phyloP scores from a whole-genome alignment of 179 eudicot genomes.

The Heliamphora pulchella region DNA sequence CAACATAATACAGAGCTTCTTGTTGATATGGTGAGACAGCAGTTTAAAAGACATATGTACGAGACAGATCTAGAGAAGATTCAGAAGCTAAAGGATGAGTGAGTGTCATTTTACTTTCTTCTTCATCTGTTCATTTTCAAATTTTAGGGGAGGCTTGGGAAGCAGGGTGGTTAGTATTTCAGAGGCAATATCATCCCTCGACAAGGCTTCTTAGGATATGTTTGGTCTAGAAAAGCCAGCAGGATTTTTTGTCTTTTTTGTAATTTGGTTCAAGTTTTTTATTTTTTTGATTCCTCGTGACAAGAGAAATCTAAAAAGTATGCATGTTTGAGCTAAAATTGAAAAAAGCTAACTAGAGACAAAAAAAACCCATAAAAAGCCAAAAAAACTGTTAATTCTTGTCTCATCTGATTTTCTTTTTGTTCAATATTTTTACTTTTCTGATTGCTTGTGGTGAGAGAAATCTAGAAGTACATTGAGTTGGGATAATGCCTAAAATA shows the following conservation, averaged over 20 bases:
- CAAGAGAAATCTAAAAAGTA: too few species aligned
- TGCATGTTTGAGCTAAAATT: too few species aligned
- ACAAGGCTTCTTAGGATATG: background rate
- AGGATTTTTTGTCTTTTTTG: background rate
- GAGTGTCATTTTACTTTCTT: slow-evolving; percentile 26
- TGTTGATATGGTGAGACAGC: slow-evolving; percentile 67
- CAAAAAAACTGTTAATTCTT: too few species aligned
- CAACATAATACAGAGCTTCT: slow-evolving; percentile 69
- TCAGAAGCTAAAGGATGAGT: slow-evolving; percentile 79
- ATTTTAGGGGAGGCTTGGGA: background rate
- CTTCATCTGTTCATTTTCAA: background rate
- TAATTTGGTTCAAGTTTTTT: too few species aligned
- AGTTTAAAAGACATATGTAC: slow-evolving; percentile 63
- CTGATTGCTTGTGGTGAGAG: too few species aligned
- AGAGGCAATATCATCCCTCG: background rate
- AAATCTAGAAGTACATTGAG: too few species aligned
- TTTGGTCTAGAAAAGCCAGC: background rate
- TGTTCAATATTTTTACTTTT: too few species aligned
- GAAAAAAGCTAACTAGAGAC: too few species aligned
- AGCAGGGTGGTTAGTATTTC: background rate
- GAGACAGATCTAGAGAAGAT: slow-evolving; percentile 88
- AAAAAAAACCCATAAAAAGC: too few species aligned
- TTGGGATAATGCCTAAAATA: too few species aligned
- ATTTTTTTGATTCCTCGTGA: too few species aligned
- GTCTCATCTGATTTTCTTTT: too few species aligned